Conservation (phyloP, 2,329 filamentous ascomycete genomes). For the Sphaerostilbella broomeana region DNA sequence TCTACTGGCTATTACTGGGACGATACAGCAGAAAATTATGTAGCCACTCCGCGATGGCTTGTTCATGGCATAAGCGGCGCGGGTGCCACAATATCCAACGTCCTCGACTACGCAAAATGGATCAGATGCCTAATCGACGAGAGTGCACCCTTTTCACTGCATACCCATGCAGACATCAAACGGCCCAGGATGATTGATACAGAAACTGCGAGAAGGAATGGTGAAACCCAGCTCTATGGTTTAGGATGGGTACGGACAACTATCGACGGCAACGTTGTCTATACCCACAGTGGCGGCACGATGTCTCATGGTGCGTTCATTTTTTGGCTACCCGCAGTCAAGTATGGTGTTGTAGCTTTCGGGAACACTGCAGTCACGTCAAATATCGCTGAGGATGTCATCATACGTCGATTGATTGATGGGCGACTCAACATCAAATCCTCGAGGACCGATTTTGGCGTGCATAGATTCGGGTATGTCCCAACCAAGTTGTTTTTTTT, state of each 20-base stretch:
- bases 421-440: constrained; percentile 23
- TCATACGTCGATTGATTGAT: constrained; percentile 25
- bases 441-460: not conserved
- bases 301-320: constrained; percentile 22
- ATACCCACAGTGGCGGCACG: constrained; percentile 25
- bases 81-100: constrained; percentile 39
- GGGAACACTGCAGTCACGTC: constrained; percentile 37
- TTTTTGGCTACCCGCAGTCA: constrained; percentile 10
- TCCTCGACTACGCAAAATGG: constrained; percentile 47
- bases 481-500: not conserved
- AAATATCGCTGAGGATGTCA: constrained; percentile 23
- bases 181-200: constrained; percentile 25
- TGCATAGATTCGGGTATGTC: not conserved
- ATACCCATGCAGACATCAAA: constrained; percentile 24
- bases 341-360: constrained; percentile 17
- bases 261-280: constrained; percentile 23
- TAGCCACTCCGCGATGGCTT: constrained; percentile 21
- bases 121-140: constrained; percentile 38
- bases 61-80: constrained; percentile 31
- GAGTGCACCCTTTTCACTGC: constrained; percentile 19
- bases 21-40: constrained; percentile 19
- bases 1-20: constrained; percentile 39
- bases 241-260: constrained; percentile 25
- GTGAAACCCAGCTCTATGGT: constrained; percentile 21
- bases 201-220: constrained; percentile 1